Evolutionary conservation across 2,329 filamentous ascomycete species (phyloP), one percentile per base, ranked within the genome.

Genomic region (Stachybotrys chartarum): DNA sequence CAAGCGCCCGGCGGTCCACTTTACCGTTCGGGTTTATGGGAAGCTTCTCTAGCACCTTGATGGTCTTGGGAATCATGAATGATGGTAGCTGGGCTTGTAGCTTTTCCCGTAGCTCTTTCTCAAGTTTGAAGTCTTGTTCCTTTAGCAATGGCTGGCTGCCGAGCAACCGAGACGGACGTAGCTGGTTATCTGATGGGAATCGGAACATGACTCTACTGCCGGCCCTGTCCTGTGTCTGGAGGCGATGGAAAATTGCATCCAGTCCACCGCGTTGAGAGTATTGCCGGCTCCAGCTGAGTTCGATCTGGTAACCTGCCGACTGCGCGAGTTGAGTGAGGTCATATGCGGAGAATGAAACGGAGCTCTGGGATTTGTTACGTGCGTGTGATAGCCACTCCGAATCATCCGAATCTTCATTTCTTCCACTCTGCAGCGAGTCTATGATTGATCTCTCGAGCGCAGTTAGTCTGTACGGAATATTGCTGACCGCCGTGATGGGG

Each of bases 271-370:
- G 54, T n/a, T 64, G 65, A 7, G 59, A 58, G 18, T 55, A 18
- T 46, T 75, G 75, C 16, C 70, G 65, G 0, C 78, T 79, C 59
- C 77, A 78, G 54, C 71, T 70, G 4, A 71, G 59, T 18, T 79
- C 73, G 18, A 79, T 77, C 30, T 72, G 63, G 56, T 75, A 81
- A n/a, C 77, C 76, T 14, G 70, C 62, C 18, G 61, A 58, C 35
- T 68, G 6, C 5, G 62, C 63, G 1, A 71, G 32, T 3, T 60
- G 51, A 1, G 54, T 57, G 6, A 68, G 50, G 3, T 65, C 64
- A 7, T 55, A 11, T 1, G 60, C 56, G 1, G 58, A 60, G 1
- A 59, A 56, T 0, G 58, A 61, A 4, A 55, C 46, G 14, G 35
- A 54, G 1, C 24, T 17, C 30, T 59, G 1, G 5, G 59, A 56